A percentile compares a stretch with the other conserved stretches of the same genome.
Evolutionary conservation across 116 monocot genomes (phyloP).

Genomic region (Trichopus zeylanicus): DNA sequence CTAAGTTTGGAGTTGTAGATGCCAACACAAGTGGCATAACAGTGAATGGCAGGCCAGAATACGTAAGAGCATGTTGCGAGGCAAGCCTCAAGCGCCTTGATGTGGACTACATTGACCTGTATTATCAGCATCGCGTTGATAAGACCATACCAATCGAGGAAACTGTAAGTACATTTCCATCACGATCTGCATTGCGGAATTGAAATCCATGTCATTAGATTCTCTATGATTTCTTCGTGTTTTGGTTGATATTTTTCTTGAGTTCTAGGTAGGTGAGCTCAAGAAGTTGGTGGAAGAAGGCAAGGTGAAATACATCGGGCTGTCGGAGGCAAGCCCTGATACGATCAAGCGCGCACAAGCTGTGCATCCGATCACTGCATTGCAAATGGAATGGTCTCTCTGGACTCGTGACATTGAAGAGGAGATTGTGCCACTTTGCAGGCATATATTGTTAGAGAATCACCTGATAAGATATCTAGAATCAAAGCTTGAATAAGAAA

Average conservation of each 20-base stretch:
- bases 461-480: too few relatives aligned
- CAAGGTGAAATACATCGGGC: conserved; percentile 25
- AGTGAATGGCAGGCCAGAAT: conserved; percentile 37
- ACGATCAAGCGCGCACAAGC: conserved; percentile 30
- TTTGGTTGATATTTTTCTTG: neutral
- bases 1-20: conserved; percentile 26
- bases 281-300: conserved; percentile 15
- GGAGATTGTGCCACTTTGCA: conserved; percentile 13
- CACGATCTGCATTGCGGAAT: too few relatives aligned
- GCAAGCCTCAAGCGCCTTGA: conserved; percentile 40
- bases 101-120: conserved; percentile 52
- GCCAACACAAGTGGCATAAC: neutral
- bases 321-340: conserved; percentile 17
- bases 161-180: conserved; percentile 1
- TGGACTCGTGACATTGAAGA: conserved; percentile 25
- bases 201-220: too few relatives aligned
- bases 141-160: conserved; percentile 6
- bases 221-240: too few relatives aligned
- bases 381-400: conserved; percentile 31
- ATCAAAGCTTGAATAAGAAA: too few relatives aligned
- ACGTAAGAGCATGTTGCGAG: conserved; percentile 38
- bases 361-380: conserved; percentile 28
- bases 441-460: too few relatives aligned
- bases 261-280: conserved; percentile 15
- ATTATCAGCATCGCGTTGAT: conserved; percentile 31